Base-by-base conservation (phyloP, 2,329 filamentous ascomycete genomes). In the Phoma herbarum region DNA sequence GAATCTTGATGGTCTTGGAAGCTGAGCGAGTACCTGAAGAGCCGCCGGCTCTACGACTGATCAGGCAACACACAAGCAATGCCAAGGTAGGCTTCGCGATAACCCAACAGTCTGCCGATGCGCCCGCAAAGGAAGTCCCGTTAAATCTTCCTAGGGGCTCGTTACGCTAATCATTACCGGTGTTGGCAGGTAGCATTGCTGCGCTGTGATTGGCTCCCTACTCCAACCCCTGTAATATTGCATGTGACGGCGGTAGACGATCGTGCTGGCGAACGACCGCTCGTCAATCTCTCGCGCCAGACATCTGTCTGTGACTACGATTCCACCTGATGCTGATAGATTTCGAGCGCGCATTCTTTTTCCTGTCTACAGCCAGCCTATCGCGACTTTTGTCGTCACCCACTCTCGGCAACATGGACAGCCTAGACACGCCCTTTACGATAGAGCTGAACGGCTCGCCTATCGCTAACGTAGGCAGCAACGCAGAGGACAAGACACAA, bases 361-460 rank as follows among this genome's bases (percentile, higher is more conserved):
- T 59, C 14, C 41, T 56, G 26, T 53, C 46, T 29, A 55, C 44
- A 11, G 25, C 56, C 48, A 49, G 57, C 28, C 47, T 60, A 23
- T 28, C 58, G 9, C 46, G 48, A 31, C 53, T 64, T 33, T 29
- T 57, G 39, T 52, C 55, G 2, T 57, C 57, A n/a, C 53, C 59
- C 12, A 50, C 44, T 26, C 52, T 63, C 23, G 45, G 29, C 46
- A 57, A 39, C n/a, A 70, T 72, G 69, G 62, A 69, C 37, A 67
- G 51, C 29, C 63, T 72, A 33, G 55, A 50, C 43, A 60, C 61
- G 12, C 49, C 68, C 2, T 72, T 72, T 45, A 67, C 63, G 9
- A 70, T 72, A 26, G 62, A 70, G 47, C 60, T 72, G 39, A 61
- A 68, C 50, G 70, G 68, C 37, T 63, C 46, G 10, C 62, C 65